Conservation (phyloP, 495 filamentous ascomycete genomes). For the Xylaria scruposa region DNA sequence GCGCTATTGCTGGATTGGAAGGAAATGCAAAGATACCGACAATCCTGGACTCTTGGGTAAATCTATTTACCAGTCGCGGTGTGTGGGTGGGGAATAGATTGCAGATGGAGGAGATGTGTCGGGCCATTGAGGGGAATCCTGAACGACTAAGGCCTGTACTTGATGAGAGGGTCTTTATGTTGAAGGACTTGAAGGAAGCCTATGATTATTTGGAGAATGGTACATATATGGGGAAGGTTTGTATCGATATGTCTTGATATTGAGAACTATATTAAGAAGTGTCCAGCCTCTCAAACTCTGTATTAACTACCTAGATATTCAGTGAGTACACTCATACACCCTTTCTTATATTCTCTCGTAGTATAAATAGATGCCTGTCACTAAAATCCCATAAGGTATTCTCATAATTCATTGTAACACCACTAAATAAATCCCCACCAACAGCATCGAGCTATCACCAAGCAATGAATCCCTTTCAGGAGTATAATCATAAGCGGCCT, state of each 20-base stretch:
- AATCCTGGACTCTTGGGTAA: slow-evolving; percentile 53
- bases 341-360: too few species aligned
- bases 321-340: too few species aligned
- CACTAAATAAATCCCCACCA: too few species aligned
- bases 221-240: not conserved
- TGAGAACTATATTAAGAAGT: not conserved
- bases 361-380: too few species aligned
- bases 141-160: slow-evolving; percentile 36
- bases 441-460: too few species aligned
- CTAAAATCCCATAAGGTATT: too few species aligned
- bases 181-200: not conserved
- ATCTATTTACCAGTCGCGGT: slow-evolving; percentile 58
- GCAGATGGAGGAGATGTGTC: slow-evolving; percentile 62
- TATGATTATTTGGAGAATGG: not conserved
- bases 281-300: too few species aligned
- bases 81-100: slow-evolving; percentile 59
- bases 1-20: not conserved
- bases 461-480: too few species aligned
- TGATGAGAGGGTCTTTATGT: slow-evolving; percentile 11
- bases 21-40: slow-evolving; percentile 32
- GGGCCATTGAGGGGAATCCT: slow-evolving; percentile 35
- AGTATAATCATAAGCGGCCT: too few species aligned
- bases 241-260: not conserved
- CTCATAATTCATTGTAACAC: too few species aligned
- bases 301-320: too few species aligned